phyloP scores from a whole-genome alignment of 2,329 filamentous ascomycete species.

The Beauveria bassiana region DNA sequence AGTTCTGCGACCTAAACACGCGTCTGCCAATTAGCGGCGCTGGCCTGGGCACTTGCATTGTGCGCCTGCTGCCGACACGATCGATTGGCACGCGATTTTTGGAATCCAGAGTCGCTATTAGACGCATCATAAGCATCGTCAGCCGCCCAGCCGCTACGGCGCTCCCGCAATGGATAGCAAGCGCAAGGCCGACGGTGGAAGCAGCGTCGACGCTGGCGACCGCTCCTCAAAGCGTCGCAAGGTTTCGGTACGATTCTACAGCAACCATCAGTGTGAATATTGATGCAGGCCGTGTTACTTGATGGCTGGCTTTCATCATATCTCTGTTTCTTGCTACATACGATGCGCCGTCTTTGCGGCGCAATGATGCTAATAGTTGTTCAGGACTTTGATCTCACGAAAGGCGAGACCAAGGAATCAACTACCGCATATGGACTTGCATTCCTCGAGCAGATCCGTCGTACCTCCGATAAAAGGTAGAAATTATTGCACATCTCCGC shows the following conservation, averaged over 20 bases:
- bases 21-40: constrained; percentile 1
- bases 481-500: constrained; percentile 21
- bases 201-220: constrained; percentile 39
- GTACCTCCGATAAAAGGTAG: constrained; percentile 76
- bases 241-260: constrained; percentile 34
- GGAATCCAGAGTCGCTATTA: neutral
- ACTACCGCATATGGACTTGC: constrained; percentile 64
- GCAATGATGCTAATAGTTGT: constrained; percentile 1
- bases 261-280: neutral
- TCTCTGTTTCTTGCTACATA: neutral
- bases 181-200: constrained; percentile 44
- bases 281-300: neutral
- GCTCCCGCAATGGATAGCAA: constrained; percentile 44
- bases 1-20: constrained; percentile 1
- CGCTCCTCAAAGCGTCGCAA: constrained; percentile 49
- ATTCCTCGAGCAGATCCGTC: constrained; percentile 67
- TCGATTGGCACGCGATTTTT: neutral
- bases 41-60: neutral
- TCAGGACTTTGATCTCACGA: constrained; percentile 39
- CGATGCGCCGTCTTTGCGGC: neutral
- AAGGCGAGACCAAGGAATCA: constrained; percentile 56
- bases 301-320: neutral
- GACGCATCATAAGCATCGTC: neutral
- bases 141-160: neutral
- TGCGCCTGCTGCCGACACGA: neutral